Evolutionary conservation across 139 green algal species (phyloP), one percentile per base, ranked within the genome.

Genomic region (Astrephomene gubernaculifera): DNA sequence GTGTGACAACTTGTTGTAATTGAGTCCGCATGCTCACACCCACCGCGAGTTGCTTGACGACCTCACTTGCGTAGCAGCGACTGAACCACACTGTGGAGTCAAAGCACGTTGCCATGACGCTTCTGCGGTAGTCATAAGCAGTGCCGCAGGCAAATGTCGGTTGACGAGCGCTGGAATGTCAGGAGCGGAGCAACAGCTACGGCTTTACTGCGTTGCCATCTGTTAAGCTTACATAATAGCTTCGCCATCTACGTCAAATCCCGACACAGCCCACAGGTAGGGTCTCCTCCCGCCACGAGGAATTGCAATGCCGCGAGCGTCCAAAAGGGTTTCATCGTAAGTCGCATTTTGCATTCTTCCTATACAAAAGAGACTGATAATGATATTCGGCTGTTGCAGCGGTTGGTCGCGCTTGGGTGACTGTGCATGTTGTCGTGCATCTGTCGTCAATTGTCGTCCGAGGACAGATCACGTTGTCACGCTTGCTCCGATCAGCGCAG

Each of bases 211-310:
- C 49, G 12, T 57, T 57, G 14, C 49, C 14, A 57, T 57, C 27
- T 44, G n/a, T n/a, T 12, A 57, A 57, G 49, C 70, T 63, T 63
- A 60, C 70, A 78, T 78, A 10, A 41, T 63, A 2, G 39, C 39
- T 27, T 39, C 76, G 5, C 44, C 76, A 4, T 25, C 4, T 4
- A 14, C 17, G 4, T 63, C 33, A 39, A 83, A 72, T 1, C 39
- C 76, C 31, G 76, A 83, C 1, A 83, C 21, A 1, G 76, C 76
- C 76, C 76, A 83, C 4, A 83, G 14, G 29, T 73, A 31, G 2
- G 19, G 38, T 14, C 24, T 10, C 29, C 6, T 7, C 0, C 29
- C 39, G 14, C 60, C 41, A 5, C 4, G 0, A 12, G 76, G 60
- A 0, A 31, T 45, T 4, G 57, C 43, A 22, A 83, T 36, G 27